phyloP scores from a whole-genome alignment of 208 protist species.

The Trypanosoma congolense region DNA sequence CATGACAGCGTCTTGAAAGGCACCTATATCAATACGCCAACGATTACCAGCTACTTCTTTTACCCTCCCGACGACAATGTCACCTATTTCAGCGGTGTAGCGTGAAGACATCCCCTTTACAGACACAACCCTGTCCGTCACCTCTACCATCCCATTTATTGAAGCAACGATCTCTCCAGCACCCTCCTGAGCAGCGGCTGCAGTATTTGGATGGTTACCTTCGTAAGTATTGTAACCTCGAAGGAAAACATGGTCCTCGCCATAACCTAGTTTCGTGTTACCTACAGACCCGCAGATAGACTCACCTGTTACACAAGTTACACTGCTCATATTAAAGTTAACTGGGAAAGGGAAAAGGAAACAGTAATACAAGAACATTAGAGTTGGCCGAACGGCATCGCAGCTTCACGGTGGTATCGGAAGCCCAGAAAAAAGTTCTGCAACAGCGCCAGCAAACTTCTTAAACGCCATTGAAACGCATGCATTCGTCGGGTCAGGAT shows the following conservation, averaged over 20 bases:
- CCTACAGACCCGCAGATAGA: constrained; percentile 62
- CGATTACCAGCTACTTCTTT: constrained; percentile 87
- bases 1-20: constrained; percentile 90
- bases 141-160: constrained; percentile 72
- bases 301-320: constrained; percentile 69
- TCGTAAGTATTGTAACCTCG: constrained; percentile 74
- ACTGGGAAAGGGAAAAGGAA: constrained; percentile 15
- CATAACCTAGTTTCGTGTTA: constrained; percentile 26
- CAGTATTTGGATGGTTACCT: constrained; percentile 45
- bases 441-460: too few species aligned
- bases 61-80: constrained; percentile 95
- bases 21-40: constrained; percentile 95
- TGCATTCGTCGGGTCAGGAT: too few species aligned
- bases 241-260: constrained; percentile 58
- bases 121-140: constrained; percentile 84
- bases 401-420: too few species aligned
- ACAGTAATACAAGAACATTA: too few species aligned
- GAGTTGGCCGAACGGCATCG: too few species aligned
- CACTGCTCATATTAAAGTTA: constrained; percentile 16
- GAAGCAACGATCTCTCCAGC: constrained; percentile 79
- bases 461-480: too few species aligned
- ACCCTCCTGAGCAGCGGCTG: constrained; percentile 44
- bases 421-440: too few species aligned
- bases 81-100: constrained; percentile 95
- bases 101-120: constrained; percentile 63